phyloP scores from a whole-genome alignment of 2,329 filamentous ascomycete genomes.

The Exophiala lecanii-corni region DNA sequence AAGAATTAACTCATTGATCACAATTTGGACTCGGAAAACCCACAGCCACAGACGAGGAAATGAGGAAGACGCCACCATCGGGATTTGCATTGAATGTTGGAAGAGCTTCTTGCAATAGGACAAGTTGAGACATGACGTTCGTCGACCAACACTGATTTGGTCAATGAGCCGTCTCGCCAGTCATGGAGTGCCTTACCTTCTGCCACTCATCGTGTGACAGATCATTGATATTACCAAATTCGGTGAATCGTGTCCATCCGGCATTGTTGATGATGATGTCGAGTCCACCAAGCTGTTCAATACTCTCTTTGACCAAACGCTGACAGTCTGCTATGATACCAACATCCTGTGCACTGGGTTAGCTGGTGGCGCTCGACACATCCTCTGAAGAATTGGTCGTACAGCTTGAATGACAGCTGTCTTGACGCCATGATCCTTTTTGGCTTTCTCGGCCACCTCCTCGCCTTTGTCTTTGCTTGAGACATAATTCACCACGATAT shows the following conservation, averaged over 20 bases:
- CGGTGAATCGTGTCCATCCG: slow-evolving; percentile 58
- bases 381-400: slow-evolving; percentile 26
- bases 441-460: slow-evolving; percentile 53
- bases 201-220: slow-evolving; percentile 61
- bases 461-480: slow-evolving; percentile 57
- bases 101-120: slow-evolving; percentile 53
- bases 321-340: slow-evolving; percentile 56
- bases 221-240: slow-evolving; percentile 55
- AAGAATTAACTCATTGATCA: no score
- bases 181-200: slow-evolving; percentile 41
- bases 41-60: slow-evolving; percentile 60
- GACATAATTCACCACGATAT: slow-evolving; percentile 70
- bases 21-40: slow-evolving; percentile 24
- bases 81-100: slow-evolving; percentile 57
- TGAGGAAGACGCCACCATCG: slow-evolving; percentile 60
- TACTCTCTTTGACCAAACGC: slow-evolving; percentile 55
- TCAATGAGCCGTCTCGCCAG: slow-evolving; percentile 6
- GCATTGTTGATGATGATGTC: slow-evolving; percentile 76
- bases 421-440: slow-evolving; percentile 47
- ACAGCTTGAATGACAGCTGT: slow-evolving; percentile 58
- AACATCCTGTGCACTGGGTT: slow-evolving; percentile 51
- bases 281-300: slow-evolving; percentile 61
- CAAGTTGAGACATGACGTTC: slow-evolving; percentile 55
- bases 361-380: slow-evolving; percentile 3
- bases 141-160: slow-evolving; percentile 52